Conservation (phyloP, 805 yeast species). For the Pichia gijzeniarum region DNA sequence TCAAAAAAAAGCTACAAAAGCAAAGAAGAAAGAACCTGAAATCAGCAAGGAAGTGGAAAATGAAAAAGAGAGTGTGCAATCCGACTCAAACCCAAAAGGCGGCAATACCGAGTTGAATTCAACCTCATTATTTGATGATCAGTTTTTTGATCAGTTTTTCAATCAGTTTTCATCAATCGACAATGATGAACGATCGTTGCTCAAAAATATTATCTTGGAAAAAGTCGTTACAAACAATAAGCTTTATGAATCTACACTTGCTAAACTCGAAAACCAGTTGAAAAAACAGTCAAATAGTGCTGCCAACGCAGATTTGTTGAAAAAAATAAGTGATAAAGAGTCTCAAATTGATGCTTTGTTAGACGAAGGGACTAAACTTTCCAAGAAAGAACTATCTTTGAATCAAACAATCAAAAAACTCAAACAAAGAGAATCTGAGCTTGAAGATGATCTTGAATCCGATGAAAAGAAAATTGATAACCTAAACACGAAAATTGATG, state of each 20-base stretch:
- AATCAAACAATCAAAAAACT: slow-evolving; percentile 61
- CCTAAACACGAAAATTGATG: slow-evolving; percentile 9
- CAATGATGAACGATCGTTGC: neutral
- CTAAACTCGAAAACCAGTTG: neutral
- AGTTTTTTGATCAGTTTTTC: too few species aligned
- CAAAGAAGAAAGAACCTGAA: slow-evolving; percentile 3
- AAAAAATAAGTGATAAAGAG: slow-evolving; percentile 42
- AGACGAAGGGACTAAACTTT: slow-evolving; percentile 69
- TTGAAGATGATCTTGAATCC: slow-evolving; percentile 31
- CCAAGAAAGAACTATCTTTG: slow-evolving; percentile 63
- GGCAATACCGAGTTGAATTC: too few species aligned
- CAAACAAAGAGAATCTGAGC: slow-evolving; percentile 37
- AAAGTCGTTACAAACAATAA: neutral
- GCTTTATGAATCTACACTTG: slow-evolving; percentile 4
- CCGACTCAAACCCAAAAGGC: too few species aligned
- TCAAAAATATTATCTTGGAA: neutral
- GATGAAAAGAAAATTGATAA: slow-evolving; percentile 24
- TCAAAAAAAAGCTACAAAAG: slow-evolving; percentile 22
- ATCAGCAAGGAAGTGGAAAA: neutral
- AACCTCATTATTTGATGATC: too few species aligned
- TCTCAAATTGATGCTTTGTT: slow-evolving; percentile 55
- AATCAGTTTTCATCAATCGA: neutral
- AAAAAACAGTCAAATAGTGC: neutral
- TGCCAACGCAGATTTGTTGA: neutral
- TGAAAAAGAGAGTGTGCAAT: neutral